Conservation (phyloP, 83 land plant species). For the Diphasiastrum complanatum region DNA sequence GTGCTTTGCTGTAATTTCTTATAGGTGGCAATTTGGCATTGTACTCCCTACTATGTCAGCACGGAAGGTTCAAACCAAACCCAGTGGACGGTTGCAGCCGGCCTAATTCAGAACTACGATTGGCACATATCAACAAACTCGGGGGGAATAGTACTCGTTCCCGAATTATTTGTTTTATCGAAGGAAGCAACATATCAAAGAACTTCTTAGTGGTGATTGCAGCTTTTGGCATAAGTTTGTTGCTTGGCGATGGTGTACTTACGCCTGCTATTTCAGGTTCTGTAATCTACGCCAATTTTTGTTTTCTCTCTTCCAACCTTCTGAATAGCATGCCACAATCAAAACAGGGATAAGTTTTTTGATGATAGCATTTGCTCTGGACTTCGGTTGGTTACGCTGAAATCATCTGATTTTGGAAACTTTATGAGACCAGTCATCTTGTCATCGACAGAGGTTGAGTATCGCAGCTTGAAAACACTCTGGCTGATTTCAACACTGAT, state of each 20-base stretch:
- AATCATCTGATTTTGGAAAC: no score
- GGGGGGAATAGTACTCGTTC: neutral
- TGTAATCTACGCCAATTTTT: no score
- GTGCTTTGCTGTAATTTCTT: no score
- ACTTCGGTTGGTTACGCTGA: no score
- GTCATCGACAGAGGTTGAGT: no score
- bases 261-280: slow-evolving; percentile 47
- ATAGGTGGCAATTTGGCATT: slow-evolving; percentile 45
- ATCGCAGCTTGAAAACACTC: no score
- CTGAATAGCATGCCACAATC: neutral
- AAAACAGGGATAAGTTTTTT: no score
- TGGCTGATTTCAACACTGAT: no score
- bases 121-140: neutral
- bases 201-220: slow-evolving; percentile 16
- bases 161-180: slow-evolving; percentile 12
- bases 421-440: no score
- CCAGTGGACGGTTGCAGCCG: slow-evolving; percentile 1
- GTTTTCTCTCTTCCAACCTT: neutral
- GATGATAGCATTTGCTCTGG: no score
- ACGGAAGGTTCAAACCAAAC: slow-evolving; percentile 10
- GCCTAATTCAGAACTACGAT: slow-evolving; percentile 13
- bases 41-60: slow-evolving; percentile 32
- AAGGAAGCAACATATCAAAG: slow-evolving; percentile 16
- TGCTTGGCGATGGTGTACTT: slow-evolving; percentile 40
- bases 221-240: slow-evolving; percentile 34